Base-by-base conservation (phyloP, 2,329 filamentous ascomycete genomes). In the Microcyclospora tardicrescens region DNA sequence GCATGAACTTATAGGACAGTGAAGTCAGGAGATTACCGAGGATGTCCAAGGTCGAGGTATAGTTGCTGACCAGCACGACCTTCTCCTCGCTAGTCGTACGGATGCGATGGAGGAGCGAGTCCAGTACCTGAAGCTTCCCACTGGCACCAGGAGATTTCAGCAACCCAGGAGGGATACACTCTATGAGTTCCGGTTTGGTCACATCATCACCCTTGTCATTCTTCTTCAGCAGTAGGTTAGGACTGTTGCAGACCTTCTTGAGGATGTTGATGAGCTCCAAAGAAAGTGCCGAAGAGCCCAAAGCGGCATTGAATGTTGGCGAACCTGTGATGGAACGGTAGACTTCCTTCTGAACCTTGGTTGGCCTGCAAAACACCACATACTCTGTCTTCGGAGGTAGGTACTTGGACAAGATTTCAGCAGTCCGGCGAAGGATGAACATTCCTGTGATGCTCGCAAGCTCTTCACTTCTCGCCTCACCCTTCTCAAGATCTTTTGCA, bases 191-290 rank as follows among this genome's bases (percentile, higher is more conserved):
- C 13, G 45, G 39, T 33, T 51, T 50, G 13, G 46, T 50, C 8
- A 45, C 43, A 16, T 69, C 64, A 29, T 72, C 64, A 3, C 58
- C 57, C 19, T 66, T 64, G 32, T 65, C 63, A 19, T 59, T 59
- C 19, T 14, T 61, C 41, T 70, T 71, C 2, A 66, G 60, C 32
- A 84, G 63, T 9, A 83, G 60, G 0, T 69, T 73, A 1, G 79
- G 79, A 45, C 77, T 79, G 54, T 84, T 84, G 64, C 80, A 84
- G 13, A 82, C 67, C 55, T 84, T 84, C 61, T 84, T 84, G 13
- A 84, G 62, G 13, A 83, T 68, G 12, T 75, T 83, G 51, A 84
- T 83, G 11, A 84, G 70, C 49, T 81, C 75, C 2, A 84, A 64
- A 2, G 76, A 72, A 34, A 70, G 69, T 36, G 81, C 75, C 1